Conservation (phyloP, 495 filamentous ascomycete genomes). For the Penicillium coffeae region DNA sequence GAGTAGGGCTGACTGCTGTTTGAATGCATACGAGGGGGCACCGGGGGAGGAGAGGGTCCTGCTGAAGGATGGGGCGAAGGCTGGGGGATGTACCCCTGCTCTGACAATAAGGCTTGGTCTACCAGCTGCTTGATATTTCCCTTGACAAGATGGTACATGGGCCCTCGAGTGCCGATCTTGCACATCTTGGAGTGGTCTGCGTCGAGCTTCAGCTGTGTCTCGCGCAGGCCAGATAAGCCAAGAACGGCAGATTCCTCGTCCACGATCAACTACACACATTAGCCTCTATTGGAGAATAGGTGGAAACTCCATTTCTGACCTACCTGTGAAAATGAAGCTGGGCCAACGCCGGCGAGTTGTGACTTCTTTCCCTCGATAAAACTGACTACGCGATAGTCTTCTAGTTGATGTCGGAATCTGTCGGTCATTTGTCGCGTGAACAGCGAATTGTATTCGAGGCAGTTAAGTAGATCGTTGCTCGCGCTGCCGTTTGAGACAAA, state of each 20-base stretch:
- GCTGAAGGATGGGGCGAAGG: constrained; percentile 9
- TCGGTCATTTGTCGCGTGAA: constrained; percentile 40
- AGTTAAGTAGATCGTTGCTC: constrained; percentile 34
- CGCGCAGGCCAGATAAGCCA: constrained; percentile 33
- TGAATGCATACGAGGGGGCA: constrained; percentile 31
- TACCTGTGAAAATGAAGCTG: too few species aligned
- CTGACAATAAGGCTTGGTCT: constrained; percentile 30
- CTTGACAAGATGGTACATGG: constrained; percentile 37
- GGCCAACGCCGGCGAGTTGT: too few species aligned
- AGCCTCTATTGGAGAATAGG: constrained; percentile 4
- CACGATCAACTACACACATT: constrained; percentile 31
- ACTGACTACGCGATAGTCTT: constrained; percentile 37
- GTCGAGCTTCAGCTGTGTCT: constrained; percentile 39
- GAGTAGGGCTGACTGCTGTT: constrained; percentile 33
- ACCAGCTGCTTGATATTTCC: constrained; percentile 39
- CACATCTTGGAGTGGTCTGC: constrained; percentile 41
- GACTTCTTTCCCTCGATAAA: constrained; percentile 44
- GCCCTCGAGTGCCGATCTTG: constrained; percentile 29
- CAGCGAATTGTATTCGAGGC: constrained; percentile 37
- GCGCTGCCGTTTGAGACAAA: constrained; percentile 33
- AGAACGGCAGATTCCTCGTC: constrained; percentile 39
- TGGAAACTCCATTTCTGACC: too few species aligned
- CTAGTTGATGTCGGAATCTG: constrained; percentile 33
- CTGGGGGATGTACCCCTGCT: constrained; percentile 34
- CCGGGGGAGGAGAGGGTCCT: constrained; percentile 17